phyloP scores from a whole-genome alignment of 2,329 filamentous ascomycete genomes.

The Lasiodiplodia gonubiensis region DNA sequence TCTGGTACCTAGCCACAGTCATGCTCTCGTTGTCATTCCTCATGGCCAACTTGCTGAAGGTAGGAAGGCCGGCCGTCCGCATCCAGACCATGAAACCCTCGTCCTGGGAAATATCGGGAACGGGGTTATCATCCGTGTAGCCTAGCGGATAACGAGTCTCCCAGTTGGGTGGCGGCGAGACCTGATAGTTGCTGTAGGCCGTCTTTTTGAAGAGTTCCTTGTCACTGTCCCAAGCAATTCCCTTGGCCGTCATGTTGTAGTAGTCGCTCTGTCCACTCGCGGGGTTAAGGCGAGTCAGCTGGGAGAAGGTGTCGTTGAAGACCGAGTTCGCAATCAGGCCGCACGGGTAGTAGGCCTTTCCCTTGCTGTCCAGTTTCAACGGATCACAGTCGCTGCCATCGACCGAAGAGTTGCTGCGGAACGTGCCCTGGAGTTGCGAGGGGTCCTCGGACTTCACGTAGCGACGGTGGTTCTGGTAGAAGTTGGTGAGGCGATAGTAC shows the following conservation, averaged over 20 bases:
- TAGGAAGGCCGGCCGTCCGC: slow-evolving; percentile 91
- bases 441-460: slow-evolving; percentile 91
- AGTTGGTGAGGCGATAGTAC: slow-evolving; percentile 96
- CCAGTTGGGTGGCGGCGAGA: slow-evolving; percentile 91
- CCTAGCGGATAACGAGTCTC: slow-evolving; percentile 66
- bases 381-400: slow-evolving; percentile 75
- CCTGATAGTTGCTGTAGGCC: slow-evolving; percentile 67
- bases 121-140: slow-evolving; percentile 68
- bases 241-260: slow-evolving; percentile 77
- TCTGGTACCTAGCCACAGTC: slow-evolving; percentile 72
- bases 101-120: slow-evolving; percentile 75
- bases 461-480: slow-evolving; percentile 97
- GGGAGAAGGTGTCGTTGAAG: slow-evolving; percentile 90
- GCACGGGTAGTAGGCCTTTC: slow-evolving; percentile 87
- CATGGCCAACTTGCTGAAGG: slow-evolving; percentile 91
- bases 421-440: slow-evolving; percentile 78
- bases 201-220: slow-evolving; percentile 76
- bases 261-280: slow-evolving; percentile 48
- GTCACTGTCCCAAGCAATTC: slow-evolving; percentile 88
- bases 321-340: slow-evolving; percentile 95
- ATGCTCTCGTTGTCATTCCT: slow-evolving; percentile 77
- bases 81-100: slow-evolving; percentile 98
- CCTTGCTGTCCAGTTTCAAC: slow-evolving; percentile 56
- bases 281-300: slow-evolving; percentile 66
- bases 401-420: slow-evolving; percentile 66